Evolutionary conservation across 2,329 filamentous ascomycete genomes (phyloP).

Genomic region (Dactylellina haptotyla): DNA sequence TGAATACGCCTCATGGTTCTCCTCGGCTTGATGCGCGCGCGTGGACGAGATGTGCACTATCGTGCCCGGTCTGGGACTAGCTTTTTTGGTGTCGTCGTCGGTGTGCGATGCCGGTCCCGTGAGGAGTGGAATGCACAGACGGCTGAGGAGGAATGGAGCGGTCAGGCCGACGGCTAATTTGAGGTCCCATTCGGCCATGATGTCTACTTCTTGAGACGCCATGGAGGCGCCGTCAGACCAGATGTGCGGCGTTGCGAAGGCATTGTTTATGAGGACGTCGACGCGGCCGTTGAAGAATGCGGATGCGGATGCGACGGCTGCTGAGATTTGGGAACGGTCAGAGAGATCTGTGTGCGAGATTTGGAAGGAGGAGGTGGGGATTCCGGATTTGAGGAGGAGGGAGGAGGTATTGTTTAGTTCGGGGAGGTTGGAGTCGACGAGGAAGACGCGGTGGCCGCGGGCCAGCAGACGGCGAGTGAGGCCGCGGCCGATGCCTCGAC

Average conservation of each 20-base stretch:
- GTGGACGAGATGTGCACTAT: slow-evolving; percentile 67
- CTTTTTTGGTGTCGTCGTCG: background rate
- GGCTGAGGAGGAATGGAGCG: slow-evolving; percentile 25
- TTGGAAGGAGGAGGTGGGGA: slow-evolving; percentile 4
- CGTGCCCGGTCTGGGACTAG: slow-evolving; percentile 51
- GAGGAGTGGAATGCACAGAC: slow-evolving; percentile 33
- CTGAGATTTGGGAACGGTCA: background rate
- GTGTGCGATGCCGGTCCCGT: background rate
- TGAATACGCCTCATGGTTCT: slow-evolving; percentile 66
- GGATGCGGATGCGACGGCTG: slow-evolving; percentile 7
- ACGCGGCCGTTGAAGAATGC: slow-evolving; percentile 25
- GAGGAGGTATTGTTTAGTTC: slow-evolving; percentile 22
- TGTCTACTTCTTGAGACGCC: slow-evolving; percentile 25
- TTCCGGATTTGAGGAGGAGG: slow-evolving; percentile 4
- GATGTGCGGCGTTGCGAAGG: slow-evolving; percentile 32
- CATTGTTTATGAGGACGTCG: slow-evolving; percentile 42
- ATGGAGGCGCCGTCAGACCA: slow-evolving; percentile 26
- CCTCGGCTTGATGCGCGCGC: slow-evolving; percentile 65
- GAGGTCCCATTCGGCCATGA: slow-evolving; percentile 40
- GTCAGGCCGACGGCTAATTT: slow-evolving; percentile 39
- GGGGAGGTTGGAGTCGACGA: slow-evolving; percentile 23
- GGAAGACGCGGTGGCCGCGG: slow-evolving; percentile 36
- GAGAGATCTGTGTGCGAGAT: slow-evolving; percentile 40
- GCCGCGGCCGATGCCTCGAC: slow-evolving; percentile 61
- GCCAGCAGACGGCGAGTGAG: slow-evolving; percentile 61